Conservation (phyloP, 1,284 basidiomycete genomes). For the Pyrrhoderma noxium region DNA sequence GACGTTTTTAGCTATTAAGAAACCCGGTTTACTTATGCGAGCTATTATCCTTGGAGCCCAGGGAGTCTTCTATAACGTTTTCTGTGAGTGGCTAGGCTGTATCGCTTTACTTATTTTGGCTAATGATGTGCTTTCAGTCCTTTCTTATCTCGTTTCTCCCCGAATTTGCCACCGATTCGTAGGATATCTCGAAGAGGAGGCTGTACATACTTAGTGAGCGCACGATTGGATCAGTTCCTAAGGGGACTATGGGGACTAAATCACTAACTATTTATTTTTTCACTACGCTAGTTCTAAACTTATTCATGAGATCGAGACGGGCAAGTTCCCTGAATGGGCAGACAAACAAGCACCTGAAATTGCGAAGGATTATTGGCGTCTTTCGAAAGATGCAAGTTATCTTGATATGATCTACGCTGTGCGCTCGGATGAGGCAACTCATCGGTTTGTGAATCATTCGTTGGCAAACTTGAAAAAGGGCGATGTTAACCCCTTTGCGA, state of each 20-base stretch:
- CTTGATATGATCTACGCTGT: constrained; percentile 88
- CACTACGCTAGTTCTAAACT: constrained; percentile 54
- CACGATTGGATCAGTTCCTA: background rate
- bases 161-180: constrained; percentile 89
- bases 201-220: constrained; percentile 75
- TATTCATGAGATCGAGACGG: constrained; percentile 80
- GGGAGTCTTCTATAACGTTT: constrained; percentile 84
- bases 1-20: constrained; percentile 83
- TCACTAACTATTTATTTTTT: no score
- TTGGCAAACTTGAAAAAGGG: constrained; percentile 75
- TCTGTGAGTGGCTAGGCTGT: constrained; percentile 50
- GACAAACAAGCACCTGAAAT: constrained; percentile 76
- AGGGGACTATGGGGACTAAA: no score
- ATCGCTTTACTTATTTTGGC: constrained; percentile 4
- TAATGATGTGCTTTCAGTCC: constrained; percentile 38
- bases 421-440: constrained; percentile 87
- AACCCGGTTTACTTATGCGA: constrained; percentile 76
- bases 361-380: constrained; percentile 92
- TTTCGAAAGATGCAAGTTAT: constrained; percentile 65
- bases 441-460: constrained; percentile 90
- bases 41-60: constrained; percentile 81
- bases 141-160: constrained; percentile 80
- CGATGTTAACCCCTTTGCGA: constrained; percentile 88
- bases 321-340: constrained; percentile 83
- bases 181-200: constrained; percentile 92